Evolutionary conservation across 2,329 filamentous ascomycete species (phyloP).

Genomic region (Fusarium agapanthi): DNA sequence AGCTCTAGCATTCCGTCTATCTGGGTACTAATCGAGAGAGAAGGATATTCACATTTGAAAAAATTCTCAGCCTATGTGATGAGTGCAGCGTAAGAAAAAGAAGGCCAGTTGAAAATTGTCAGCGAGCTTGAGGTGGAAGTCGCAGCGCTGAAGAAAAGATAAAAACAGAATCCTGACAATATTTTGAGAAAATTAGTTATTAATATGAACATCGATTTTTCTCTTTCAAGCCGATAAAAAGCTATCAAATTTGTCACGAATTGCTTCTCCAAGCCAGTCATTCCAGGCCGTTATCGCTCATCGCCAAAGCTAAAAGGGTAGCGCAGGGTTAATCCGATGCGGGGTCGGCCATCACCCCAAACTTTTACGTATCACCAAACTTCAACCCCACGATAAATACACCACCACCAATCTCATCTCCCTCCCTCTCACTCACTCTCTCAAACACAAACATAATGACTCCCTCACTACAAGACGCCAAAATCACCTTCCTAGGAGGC

Average conservation of each 20-base stretch:
- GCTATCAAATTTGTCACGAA: neutral
- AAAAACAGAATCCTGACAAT: fast-evolving
- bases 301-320: constrained; percentile 14
- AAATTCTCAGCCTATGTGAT: neutral
- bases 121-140: neutral
- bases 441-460: constrained; percentile 32
- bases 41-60: too few species aligned
- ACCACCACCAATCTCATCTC: neutral
- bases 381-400: constrained; percentile 19
- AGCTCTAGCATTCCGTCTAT: neutral
- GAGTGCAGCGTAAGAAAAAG: fast-evolving
- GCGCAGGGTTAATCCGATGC: constrained; percentile 33
- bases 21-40: neutral
- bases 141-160: neutral
- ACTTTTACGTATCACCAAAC: constrained; percentile 23
- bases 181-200: neutral
- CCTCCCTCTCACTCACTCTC: neutral
- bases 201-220: fast-evolving
- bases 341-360: constrained; percentile 28
- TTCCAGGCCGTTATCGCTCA: constrained; percentile 22
- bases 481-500: constrained; percentile 53
- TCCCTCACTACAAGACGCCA: constrained; percentile 43
- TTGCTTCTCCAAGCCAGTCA: neutral
- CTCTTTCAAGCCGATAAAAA: neutral
- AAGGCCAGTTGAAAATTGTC: too few species aligned